Conservation (phyloP, 495 filamentous ascomycete species). For the Penicillium bialowiezense region DNA sequence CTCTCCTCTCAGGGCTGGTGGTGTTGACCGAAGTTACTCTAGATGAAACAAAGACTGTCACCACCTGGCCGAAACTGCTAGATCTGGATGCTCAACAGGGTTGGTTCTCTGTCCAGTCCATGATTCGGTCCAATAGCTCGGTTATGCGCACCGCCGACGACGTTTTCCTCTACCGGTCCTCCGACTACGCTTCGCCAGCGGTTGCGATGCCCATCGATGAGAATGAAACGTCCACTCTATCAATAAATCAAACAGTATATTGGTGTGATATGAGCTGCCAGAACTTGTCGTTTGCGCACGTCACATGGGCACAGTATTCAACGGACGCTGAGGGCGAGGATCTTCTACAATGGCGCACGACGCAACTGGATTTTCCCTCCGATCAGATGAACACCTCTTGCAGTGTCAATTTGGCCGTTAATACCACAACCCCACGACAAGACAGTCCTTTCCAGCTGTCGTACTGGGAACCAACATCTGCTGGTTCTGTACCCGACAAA, state of each 20-base stretch:
- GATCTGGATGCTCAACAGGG: slow-evolving; percentile 13
- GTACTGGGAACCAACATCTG: slow-evolving; percentile 21
- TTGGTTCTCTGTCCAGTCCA: slow-evolving; percentile 9
- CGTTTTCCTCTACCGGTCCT: slow-evolving; percentile 7
- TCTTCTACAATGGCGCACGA: not conserved
- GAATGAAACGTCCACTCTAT: slow-evolving; percentile 3
- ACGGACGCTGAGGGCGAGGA: not conserved
- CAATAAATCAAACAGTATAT: slow-evolving; percentile 21
- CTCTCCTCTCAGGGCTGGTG: slow-evolving; percentile 20
- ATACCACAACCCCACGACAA: not conserved
- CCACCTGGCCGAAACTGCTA: slow-evolving; percentile 24
- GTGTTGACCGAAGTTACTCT: slow-evolving; percentile 3
- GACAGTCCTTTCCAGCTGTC: slow-evolving; percentile 4
- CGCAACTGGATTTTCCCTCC: not conserved
- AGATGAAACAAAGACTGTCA: slow-evolving; percentile 3
- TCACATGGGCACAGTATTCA: not conserved
- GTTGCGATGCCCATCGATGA: slow-evolving; percentile 8
- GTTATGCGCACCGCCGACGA: not conserved
- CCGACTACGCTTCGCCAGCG: slow-evolving; percentile 14
- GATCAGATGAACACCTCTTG: slow-evolving; percentile 2
- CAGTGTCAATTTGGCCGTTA: slow-evolving; percentile 5
- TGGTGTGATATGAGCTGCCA: slow-evolving; percentile 22
- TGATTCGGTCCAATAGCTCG: not conserved
- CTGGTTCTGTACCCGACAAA: not conserved
- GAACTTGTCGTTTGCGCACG: not conserved